phyloP scores from a whole-genome alignment of 179 eudicot species.

The Dionaea muscipula region DNA sequence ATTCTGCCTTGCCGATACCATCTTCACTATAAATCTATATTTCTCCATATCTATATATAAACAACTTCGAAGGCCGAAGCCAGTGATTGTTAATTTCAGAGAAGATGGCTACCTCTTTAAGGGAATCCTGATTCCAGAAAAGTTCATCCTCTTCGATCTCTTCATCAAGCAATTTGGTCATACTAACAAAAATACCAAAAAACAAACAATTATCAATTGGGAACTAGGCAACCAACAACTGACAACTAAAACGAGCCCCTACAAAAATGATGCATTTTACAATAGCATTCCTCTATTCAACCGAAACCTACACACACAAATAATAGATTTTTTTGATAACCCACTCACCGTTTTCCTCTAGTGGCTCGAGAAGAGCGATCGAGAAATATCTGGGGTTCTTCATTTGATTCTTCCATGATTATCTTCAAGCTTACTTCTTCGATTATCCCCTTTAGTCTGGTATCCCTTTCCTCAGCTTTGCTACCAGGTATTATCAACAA shows the following conservation, averaged over 20 bases:
- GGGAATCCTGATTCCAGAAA: constrained; percentile 98
- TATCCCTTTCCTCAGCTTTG: no score
- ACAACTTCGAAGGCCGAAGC: no score
- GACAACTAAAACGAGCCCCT: no score
- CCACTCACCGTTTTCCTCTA: constrained; percentile 70
- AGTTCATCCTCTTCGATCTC: constrained; percentile 86
- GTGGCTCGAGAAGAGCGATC: constrained; percentile 72
- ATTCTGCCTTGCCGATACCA: no score
- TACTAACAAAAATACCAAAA: constrained; percentile 26
- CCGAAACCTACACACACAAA: not conserved
- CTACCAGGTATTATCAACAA: no score
- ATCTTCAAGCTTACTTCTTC: not conserved
- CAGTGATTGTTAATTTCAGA: not conserved
- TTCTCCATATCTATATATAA: no score
- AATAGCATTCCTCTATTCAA: no score
- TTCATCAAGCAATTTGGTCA: constrained; percentile 84
- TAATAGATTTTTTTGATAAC: not conserved
- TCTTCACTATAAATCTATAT: no score
- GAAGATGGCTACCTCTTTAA: constrained; percentile 50
- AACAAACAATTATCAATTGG: not conserved
- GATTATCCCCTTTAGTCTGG: not conserved
- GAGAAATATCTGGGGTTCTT: constrained; percentile 38
- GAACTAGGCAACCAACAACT: no score
- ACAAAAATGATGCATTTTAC: no score
- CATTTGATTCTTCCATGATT: constrained; percentile 37